These are phyloP conservation scores for Bryopsis sp. DNA, from an alignment of 139 green algal genomes.

Conservation along the genomic window DNA sequence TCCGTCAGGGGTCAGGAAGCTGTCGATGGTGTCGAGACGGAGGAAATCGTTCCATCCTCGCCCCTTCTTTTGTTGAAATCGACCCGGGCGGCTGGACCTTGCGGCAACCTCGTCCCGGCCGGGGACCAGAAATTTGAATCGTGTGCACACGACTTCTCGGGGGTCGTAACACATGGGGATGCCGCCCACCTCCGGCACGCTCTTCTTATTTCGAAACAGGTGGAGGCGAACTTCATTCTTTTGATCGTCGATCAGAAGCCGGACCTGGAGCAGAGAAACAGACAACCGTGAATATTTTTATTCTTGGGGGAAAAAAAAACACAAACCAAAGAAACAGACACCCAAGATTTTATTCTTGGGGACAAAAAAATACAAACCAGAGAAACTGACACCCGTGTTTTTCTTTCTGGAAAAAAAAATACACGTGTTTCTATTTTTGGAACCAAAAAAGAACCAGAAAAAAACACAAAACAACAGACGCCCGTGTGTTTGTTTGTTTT, in stretches of 20 bases:
- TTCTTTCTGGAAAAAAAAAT: too few species aligned
- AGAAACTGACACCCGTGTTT: too few species aligned
- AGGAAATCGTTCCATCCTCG: constrained; percentile 17
- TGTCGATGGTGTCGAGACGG: constrained; percentile 14
- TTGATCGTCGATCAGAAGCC: constrained; percentile 10
- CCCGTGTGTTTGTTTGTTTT: too few species aligned
- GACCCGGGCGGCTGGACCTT: constrained; percentile 6
- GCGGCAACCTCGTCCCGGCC: neutral
- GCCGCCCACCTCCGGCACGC: neutral
- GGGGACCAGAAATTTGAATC: constrained; percentile 17
- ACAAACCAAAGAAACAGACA: too few species aligned
- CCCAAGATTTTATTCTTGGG: too few species aligned
- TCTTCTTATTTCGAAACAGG: constrained; percentile 11
- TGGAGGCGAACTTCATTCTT: constrained; percentile 18
- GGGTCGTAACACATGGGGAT: constrained; percentile 1
- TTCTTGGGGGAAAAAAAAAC: too few species aligned
- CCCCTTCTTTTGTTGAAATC: constrained; percentile 19
- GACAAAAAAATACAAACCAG: too few species aligned
- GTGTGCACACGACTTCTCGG: constrained; percentile 14
- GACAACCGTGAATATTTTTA: too few species aligned
- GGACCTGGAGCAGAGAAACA: neutral
- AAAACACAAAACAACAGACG: too few species aligned
- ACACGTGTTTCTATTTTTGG: too few species aligned
- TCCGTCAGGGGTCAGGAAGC: constrained; percentile 2
- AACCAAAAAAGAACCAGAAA: too few species aligned